phyloP scores from a whole-genome alignment of 192 early-diverging fungal species.

The Mortierella antarctica region DNA sequence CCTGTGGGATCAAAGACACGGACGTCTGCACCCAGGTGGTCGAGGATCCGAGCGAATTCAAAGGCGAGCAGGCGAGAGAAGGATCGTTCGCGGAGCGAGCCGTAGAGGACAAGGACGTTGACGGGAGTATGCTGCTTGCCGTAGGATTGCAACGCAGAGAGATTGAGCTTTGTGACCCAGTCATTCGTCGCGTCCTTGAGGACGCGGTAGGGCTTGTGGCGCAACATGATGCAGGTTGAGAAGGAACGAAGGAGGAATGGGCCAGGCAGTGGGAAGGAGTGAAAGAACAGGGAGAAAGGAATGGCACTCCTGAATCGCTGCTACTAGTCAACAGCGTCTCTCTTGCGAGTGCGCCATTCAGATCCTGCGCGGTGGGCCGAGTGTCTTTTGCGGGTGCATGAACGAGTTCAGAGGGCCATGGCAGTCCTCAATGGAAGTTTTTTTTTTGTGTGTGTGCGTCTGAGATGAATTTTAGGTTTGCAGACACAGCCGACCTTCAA shows the following conservation, averaged over 20 bases:
- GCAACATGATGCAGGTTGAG: background rate
- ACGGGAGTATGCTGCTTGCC: conserved; percentile 33
- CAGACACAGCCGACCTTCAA: no score
- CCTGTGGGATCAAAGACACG: conserved; percentile 60
- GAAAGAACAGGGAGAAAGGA: background rate
- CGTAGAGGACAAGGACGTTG: conserved; percentile 61
- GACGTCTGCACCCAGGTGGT: conserved; percentile 61
- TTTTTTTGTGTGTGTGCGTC: no score
- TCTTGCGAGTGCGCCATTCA: no score
- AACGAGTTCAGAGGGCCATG: no score
- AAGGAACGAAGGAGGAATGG: background rate
- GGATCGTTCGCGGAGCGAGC: conserved; percentile 58
- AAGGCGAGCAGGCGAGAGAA: conserved; percentile 62
- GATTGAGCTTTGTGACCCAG: conserved; percentile 41
- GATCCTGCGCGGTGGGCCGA: no score
- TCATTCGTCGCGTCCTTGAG: conserved; percentile 25
- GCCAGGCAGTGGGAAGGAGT: no score
- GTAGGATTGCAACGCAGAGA: conserved; percentile 22
- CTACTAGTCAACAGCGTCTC: no score
- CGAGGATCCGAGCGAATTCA: conserved; percentile 62
- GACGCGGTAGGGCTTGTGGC: conserved; percentile 29
- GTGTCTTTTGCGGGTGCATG: no score
- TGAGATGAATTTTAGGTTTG: no score
- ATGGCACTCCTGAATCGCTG: background rate
- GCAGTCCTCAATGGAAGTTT: no score